A percentile compares a stretch with the other conserved stretches of the same genome.
These are phyloP conservation scores for Trichophyton rubrum DNA, from an alignment of 2,329 filamentous ascomycete species.

Conservation along the genomic window DNA sequence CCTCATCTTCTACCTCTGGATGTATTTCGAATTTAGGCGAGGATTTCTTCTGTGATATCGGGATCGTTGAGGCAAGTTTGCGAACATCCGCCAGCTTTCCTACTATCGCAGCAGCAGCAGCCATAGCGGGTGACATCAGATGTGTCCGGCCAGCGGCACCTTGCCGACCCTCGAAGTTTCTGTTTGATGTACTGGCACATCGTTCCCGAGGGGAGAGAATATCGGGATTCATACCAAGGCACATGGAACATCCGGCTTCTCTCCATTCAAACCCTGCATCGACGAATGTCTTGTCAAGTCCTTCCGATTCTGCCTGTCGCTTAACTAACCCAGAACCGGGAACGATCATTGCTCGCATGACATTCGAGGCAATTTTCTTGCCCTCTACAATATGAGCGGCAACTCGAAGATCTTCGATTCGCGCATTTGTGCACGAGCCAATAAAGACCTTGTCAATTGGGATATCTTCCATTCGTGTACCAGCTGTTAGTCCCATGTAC, in stretches of 20 bases:
- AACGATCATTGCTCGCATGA: slow-evolving; percentile 92
- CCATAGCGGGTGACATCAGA: slow-evolving; percentile 95
- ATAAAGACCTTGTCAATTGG: slow-evolving; percentile 93
- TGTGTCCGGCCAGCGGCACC: slow-evolving; percentile 85
- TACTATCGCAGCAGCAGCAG: slow-evolving; percentile 75
- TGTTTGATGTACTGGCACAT: slow-evolving; percentile 90
- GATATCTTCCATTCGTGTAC: slow-evolving; percentile 86
- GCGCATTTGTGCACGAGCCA: slow-evolving; percentile 91
- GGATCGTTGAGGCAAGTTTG: slow-evolving; percentile 49
- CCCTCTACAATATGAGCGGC: slow-evolving; percentile 79
- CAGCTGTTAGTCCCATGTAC: slow-evolving; percentile 87
- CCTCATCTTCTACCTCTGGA: slow-evolving; percentile 49
- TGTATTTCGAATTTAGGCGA: slow-evolving; percentile 50
- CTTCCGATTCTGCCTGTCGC: slow-evolving; percentile 78
- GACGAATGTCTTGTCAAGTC: slow-evolving; percentile 80
- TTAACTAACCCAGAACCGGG: slow-evolving; percentile 93
- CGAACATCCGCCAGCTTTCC: slow-evolving; percentile 89
- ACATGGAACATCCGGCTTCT: slow-evolving; percentile 98
- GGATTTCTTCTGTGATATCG: slow-evolving; percentile 35
- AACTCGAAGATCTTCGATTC: slow-evolving; percentile 87
- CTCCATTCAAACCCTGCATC: slow-evolving; percentile 96
- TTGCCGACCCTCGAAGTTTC: slow-evolving; percentile 95
- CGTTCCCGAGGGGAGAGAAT: slow-evolving; percentile 85
- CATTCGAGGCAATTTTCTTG: slow-evolving; percentile 71
- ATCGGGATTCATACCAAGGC: slow-evolving; percentile 97